Evolutionary conservation across 2,329 filamentous ascomycete species (phyloP).

Genomic region (Aspergillus sp.): DNA sequence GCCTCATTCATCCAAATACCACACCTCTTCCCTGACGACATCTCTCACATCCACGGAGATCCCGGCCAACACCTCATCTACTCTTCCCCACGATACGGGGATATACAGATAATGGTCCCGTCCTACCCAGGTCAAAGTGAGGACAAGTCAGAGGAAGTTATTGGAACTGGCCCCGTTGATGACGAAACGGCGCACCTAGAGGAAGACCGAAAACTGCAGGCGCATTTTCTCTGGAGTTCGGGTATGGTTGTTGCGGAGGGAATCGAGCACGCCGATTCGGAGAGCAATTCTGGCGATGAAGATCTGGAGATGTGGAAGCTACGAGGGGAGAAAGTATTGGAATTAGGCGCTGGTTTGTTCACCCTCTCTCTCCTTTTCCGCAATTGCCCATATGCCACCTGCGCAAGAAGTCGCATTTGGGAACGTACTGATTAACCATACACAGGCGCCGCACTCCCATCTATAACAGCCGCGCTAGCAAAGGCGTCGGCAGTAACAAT

Average conservation of each 20-base stretch:
- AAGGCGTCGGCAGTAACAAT: slow-evolving; percentile 44
- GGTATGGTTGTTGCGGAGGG: slow-evolving; percentile 45
- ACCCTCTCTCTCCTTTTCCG: neutral
- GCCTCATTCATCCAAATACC: slow-evolving; percentile 53
- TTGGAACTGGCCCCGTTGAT: slow-evolving; percentile 12
- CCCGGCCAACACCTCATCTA: slow-evolving; percentile 54
- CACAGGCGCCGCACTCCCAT: slow-evolving; percentile 44
- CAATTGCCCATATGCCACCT: neutral
- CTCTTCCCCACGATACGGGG: slow-evolving; percentile 41
- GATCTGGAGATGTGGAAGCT: slow-evolving; percentile 43
- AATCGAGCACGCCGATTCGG: slow-evolving; percentile 34
- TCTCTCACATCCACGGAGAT: slow-evolving; percentile 55
- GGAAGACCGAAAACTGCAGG: slow-evolving; percentile 54
- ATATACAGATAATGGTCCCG: slow-evolving; percentile 42
- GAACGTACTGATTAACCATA: neutral
- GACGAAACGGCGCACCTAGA: slow-evolving; percentile 33
- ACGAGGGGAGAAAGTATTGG: slow-evolving; percentile 53
- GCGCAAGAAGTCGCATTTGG: neutral
- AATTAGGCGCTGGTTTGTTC: slow-evolving; percentile 58
- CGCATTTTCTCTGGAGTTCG: slow-evolving; percentile 62
- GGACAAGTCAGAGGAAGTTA: slow-evolving; percentile 14
- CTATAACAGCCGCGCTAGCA: slow-evolving; percentile 38
- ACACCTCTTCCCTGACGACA: slow-evolving; percentile 57
- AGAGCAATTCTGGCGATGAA: slow-evolving; percentile 2
- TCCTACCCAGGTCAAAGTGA: slow-evolving; percentile 42